These are phyloP conservation scores for Boletellus ananas DNA, from an alignment of 768 basidiomycete genomes.

Conservation along the genomic window DNA sequence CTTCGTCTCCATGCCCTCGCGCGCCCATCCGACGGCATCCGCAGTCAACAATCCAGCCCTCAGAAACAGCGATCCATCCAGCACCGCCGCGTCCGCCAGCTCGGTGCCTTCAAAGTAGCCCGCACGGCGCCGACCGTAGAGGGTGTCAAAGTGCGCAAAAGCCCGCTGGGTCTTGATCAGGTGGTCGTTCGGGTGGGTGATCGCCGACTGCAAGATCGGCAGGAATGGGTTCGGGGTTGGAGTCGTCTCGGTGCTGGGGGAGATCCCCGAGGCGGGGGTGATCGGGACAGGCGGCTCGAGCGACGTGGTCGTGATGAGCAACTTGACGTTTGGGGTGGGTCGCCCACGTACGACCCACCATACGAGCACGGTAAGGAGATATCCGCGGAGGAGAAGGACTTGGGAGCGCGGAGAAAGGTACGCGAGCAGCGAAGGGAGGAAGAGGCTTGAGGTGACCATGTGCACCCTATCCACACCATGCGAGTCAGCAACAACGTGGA, in stretches of 20 bases:
- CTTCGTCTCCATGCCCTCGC: conserved; percentile 31
- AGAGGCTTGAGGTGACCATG: conserved; percentile 28
- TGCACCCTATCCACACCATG: conserved; percentile 20
- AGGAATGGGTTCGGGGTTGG: conserved; percentile 38
- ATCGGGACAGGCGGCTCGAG: conserved; percentile 11
- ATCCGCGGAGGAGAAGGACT: conserved; percentile 28
- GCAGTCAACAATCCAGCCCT: conserved; percentile 29
- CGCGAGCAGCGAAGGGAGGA: conserved; percentile 25
- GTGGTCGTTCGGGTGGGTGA: conserved; percentile 35
- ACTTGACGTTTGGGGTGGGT: conserved; percentile 29
- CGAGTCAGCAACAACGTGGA: neutral
- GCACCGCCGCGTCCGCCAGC: conserved; percentile 27
- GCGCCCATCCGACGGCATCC: conserved; percentile 37
- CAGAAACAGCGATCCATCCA: conserved; percentile 38
- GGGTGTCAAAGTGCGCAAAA: conserved; percentile 30
- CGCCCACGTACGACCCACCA: conserved; percentile 31
- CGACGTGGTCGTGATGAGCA: conserved; percentile 28
- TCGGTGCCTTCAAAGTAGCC: conserved; percentile 30
- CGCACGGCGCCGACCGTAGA: conserved; percentile 27
- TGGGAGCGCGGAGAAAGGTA: conserved; percentile 14
- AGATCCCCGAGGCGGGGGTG: neutral
- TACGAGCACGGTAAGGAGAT: conserved; percentile 20
- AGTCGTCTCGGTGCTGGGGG: conserved; percentile 11
- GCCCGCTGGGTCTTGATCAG: conserved; percentile 32
- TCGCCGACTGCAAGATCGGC: conserved; percentile 35